Evolutionary conservation across 129 eudicot species (phyloP).

Genomic region (Erigeron canadensis): DNA sequence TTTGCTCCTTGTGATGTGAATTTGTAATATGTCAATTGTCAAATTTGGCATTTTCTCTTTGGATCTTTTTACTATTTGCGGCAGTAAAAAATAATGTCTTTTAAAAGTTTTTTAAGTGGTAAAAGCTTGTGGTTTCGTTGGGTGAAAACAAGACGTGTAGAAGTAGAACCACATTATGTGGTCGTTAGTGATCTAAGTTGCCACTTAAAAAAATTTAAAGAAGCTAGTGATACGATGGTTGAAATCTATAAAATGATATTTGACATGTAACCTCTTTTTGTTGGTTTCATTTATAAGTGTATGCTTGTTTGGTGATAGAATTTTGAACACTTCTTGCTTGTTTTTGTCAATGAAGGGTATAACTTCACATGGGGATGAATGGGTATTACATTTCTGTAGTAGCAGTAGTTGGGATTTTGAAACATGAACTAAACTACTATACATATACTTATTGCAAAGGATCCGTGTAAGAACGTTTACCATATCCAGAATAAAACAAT

Average conservation of each 20-base stretch:
- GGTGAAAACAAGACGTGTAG: not conserved
- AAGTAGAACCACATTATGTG: too few species aligned
- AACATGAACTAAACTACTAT: constrained; percentile 9
- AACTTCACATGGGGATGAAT: constrained; percentile 9
- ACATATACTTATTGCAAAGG: constrained; percentile 6
- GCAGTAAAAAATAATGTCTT: not conserved
- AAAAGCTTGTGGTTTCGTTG: constrained; percentile 10
- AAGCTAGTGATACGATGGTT: not conserved
- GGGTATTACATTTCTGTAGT: not conserved
- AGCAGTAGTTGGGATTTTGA: constrained; percentile 27
- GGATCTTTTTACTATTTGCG: constrained; percentile 21
- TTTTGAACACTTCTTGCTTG: constrained; percentile 1
- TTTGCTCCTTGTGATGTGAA: constrained; percentile 11
- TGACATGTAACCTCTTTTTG: not conserved
- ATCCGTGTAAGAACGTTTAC: constrained; percentile 10
- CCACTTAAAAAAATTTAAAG: too few species aligned
- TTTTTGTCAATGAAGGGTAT: constrained; percentile 13
- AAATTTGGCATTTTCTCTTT: constrained; percentile 21
- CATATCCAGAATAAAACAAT: not conserved
- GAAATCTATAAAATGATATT: not conserved
- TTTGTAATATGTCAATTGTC: constrained; percentile 16
- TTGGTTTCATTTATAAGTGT: not conserved
- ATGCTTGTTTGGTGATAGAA: constrained; percentile 10
- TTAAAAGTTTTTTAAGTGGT: not conserved
- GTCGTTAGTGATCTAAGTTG: too few species aligned